Evolutionary conservation across 73 alveolate species (phyloP), one percentile per base, ranked within the genome.

Genomic region (Paramecium caudatum): DNA sequence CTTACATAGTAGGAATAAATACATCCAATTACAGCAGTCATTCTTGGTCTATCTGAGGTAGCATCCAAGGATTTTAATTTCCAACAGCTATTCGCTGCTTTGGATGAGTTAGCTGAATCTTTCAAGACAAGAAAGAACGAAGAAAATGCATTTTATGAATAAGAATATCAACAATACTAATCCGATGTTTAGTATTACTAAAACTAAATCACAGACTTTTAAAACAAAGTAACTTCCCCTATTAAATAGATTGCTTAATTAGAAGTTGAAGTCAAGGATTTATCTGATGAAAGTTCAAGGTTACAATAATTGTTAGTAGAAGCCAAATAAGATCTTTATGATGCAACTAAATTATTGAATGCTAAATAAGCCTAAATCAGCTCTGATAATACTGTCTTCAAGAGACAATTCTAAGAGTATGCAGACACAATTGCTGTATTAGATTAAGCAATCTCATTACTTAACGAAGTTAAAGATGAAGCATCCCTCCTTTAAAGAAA

Each of bases 41-140:
- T 74, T 41, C 47, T 74, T 13, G 68, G 68, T 15, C 23, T 74
- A 16, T 37, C 88, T 21, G 88, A 74, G 43, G 43, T 74, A 2
- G 88, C 88, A 37, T 39, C 46, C 15, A 74, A 74, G 43, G 88
- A 74, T 45, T 74, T 74, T 41, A 37, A 74, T 45, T 74, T 74
- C 68, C 21, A 74, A 43, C 32, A 74, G 43, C 43, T 74, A 13
- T 74, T 74, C 32, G 68, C 32, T 74, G 88, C 88, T 41, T 23
- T 74, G 27, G 88, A 74, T 74, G 88, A 74, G 43, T 74, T 74
- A 12, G 88, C 88, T 12, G 88, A 74, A 27, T 74, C 88, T 6
- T 74, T 74, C 43, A 74, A 74, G 30, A 8, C 43, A 21, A 74
- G 88, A 74, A 41, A 43, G 47, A 43, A 37, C 19, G 88, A 74